Evolutionary conservation across 2,329 filamentous ascomycete genomes (phyloP).

Genomic region (Beauveria brongniartii): DNA sequence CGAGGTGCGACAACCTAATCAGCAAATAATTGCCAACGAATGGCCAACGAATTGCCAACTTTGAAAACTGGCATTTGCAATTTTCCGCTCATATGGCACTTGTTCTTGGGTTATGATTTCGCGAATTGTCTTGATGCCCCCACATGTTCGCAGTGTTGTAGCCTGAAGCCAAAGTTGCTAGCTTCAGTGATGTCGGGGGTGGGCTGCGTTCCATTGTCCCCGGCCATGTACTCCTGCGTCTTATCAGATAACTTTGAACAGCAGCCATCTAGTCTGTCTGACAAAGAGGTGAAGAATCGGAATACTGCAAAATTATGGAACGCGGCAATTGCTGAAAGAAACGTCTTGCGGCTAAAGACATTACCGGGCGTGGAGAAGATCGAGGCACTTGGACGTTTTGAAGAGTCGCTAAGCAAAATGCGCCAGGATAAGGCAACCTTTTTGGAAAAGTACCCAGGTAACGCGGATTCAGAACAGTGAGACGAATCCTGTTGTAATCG

Average conservation of each 20-base stretch:
- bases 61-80: too few species aligned
- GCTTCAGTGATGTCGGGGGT: constrained; percentile 4
- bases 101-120: neutral
- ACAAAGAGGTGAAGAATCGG: neutral
- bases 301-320: neutral
- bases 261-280: neutral
- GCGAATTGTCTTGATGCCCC: neutral
- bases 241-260: neutral
- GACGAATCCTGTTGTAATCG: neutral
- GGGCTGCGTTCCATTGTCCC: neutral
- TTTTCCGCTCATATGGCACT: neutral
- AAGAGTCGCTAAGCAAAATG: neutral
- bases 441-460: neutral
- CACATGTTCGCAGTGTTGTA: too few species aligned
- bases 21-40: neutral
- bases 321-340: neutral
- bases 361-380: neutral
- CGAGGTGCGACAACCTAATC: neutral
- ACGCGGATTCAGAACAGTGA: neutral
- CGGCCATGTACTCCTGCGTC: neutral
- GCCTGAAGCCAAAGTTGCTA: neutral
- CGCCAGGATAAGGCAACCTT: neutral
- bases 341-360: neutral
- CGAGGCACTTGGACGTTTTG: neutral
- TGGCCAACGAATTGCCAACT: too few species aligned